Evolutionary conservation across 495 filamentous ascomycete genomes (phyloP), one percentile per base, ranked within the genome.

Genomic region (Aspergillus nidulans): DNA sequence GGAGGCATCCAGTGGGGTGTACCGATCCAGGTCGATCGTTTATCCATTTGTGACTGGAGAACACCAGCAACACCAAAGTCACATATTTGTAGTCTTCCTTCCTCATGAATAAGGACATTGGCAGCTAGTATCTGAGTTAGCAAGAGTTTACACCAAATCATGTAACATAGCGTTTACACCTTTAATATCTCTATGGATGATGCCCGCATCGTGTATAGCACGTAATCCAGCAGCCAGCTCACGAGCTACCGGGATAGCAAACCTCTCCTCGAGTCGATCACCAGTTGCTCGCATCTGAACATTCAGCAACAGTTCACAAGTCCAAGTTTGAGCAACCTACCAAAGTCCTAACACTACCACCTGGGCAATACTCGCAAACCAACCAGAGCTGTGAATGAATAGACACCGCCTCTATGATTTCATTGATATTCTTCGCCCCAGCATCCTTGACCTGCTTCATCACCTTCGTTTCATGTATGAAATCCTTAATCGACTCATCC

Each of bases 1-100:
- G 91, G 94, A 1, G 94, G 88, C 92, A 97, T 96, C 90, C 92
- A 98, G 71, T 96, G 84, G 15, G 89, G 89, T 6, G 94, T 97
- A 9, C 94, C 94, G 41, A 98, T 89, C 67, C 96, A 91, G 0
- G 94, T 98, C 3, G 86, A 87, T 24, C 94, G 77, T 69, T 97
- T 98, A 61, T 94, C 88, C 39, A 84, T 65, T 53, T 88, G 88
- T 10, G 83, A 88, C 59, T 96, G 90, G 38, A 96, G 77, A 52
- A 95, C 78, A 44, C 89, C 92, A 19, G 92, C 89, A 49, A 98
- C 90, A 52, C 94, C 94, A 68, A 97, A 98, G 65, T 98, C 94
- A 65, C 94, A 96, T 21, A 98, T 83, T 63, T 97, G 89, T 10
- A 97, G 78, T 19, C 79, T 79, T 4, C 94, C 94, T 55, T 89